Evolutionary conservation across 1,139 yeast genomes (phyloP), one percentile per base, ranked within the genome.

Genomic region (Pichia sp.): DNA sequence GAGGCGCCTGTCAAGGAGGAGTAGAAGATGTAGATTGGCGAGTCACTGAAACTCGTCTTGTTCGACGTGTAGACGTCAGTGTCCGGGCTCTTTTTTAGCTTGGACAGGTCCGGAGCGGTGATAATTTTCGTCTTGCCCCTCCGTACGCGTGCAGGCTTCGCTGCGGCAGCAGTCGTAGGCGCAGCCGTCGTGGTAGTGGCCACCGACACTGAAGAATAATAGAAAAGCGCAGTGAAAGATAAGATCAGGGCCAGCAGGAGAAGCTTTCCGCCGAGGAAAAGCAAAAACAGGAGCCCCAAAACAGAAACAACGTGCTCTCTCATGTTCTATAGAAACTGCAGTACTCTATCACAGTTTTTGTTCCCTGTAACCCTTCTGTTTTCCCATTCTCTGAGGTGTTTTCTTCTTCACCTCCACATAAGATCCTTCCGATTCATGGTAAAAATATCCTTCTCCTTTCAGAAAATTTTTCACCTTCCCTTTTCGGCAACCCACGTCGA

Each of bases 1-100:
- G 95, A 80, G 2, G 95, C 75, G 4, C 97, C 97, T 2, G 96
- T 90, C 56, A 90, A 73, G 0, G 97, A 86, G 8, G 97, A 85
- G 69, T 87, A 90, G 63, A 90, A 87, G 5, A 90, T 80, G 58
- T 79, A 78, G 32, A 87, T 69, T 56, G 79, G 81, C 1, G 81
- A 72, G 30, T 76, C 74, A 36, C 71, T 63, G 31, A 78, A 67
- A 47, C 72, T 68, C 16, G 72, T 70, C 3, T 70, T 57, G 1
- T 74, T 67, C 38, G 63, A 61, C 2, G 78, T 71, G 49, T 75
- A 66, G 1, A 70, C 58, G 32, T 53, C 56, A 5, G 40, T 30
- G 13, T 26, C 42, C 8, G 43, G 26, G n/a, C 40, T 46, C 36
- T 43, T 49, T 38, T 49, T 55, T 6, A 55, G 40, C 43, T 55